These are phyloP conservation scores for Gillenia trifoliata DNA, from an alignment of 306 rosid genomes.

Conservation along the genomic window DNA sequence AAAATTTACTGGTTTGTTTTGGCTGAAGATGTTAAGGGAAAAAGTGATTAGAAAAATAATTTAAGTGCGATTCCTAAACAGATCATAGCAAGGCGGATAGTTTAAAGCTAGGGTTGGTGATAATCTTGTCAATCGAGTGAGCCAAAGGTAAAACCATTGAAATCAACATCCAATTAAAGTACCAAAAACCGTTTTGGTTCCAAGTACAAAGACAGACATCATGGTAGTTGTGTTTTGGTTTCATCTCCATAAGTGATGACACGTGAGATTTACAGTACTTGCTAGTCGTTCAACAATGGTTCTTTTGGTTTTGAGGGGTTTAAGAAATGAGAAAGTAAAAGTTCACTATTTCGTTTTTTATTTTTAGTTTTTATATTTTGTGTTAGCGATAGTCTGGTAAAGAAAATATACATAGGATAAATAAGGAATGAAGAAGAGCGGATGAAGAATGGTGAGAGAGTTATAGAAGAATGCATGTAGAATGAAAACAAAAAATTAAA, in stretches of 20 bases:
- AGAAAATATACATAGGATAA: no score
- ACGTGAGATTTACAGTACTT: background rate
- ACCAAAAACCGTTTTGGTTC: background rate
- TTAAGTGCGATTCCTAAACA: background rate
- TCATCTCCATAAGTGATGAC: background rate
- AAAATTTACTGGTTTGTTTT: background rate
- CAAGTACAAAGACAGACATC: background rate
- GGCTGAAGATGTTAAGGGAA: background rate
- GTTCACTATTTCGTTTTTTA: no score
- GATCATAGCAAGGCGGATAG: background rate
- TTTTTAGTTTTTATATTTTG: no score
- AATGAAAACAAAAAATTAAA: no score
- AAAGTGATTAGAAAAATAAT: background rate
- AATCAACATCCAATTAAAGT: background rate
- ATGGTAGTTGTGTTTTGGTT: background rate
- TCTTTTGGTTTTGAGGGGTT: background rate
- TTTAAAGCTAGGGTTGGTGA: background rate
- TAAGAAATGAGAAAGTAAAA: background rate
- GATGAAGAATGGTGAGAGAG: no score
- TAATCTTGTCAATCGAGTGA: background rate
- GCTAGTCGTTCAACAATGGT: background rate
- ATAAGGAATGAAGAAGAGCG: no score
- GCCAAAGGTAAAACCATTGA: background rate
- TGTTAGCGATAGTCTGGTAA: no score
- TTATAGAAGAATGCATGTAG: no score